Conservation (phyloP, 495 filamentous ascomycete species). For the Tuber aestivum region DNA sequence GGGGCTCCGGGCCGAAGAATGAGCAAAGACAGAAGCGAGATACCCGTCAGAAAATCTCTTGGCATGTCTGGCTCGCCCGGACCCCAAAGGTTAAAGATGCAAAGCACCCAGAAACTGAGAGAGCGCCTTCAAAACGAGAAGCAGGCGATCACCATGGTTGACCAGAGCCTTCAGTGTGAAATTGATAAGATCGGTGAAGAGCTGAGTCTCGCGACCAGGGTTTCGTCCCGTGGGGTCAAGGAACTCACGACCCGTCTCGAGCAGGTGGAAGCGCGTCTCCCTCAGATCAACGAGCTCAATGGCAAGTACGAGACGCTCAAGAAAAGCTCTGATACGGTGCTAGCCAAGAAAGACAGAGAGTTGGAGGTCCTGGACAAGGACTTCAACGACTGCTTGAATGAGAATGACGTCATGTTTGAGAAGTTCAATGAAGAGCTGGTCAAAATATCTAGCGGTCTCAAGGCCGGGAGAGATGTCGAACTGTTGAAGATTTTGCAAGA, state of each 20-base stretch:
- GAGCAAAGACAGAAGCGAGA: constrained; percentile 29
- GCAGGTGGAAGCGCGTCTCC: constrained; percentile 60
- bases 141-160: constrained; percentile 61
- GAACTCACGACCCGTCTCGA: constrained; percentile 53
- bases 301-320: constrained; percentile 57
- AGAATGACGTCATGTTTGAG: constrained; percentile 91
- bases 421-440: constrained; percentile 85
- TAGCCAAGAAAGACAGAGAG: constrained; percentile 67
- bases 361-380: constrained; percentile 87
- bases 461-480: constrained; percentile 63
- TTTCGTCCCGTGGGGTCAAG: constrained; percentile 47
- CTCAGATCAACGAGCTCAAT: constrained; percentile 55
- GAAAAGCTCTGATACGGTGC: constrained; percentile 55
- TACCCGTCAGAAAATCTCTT: constrained; percentile 28
- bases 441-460: constrained; percentile 70
- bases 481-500: constrained; percentile 61
- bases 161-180: constrained; percentile 65
- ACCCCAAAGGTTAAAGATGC: constrained; percentile 69
- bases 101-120: constrained; percentile 86
- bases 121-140: constrained; percentile 81
- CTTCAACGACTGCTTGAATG: constrained; percentile 58
- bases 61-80: constrained; percentile 23
- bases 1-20: constrained; percentile 16
- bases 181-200: constrained; percentile 78
- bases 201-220: constrained; percentile 52